Evolutionary conservation across 148 eudicot species (phyloP).

Genomic region (Selenicereus undatus): DNA sequence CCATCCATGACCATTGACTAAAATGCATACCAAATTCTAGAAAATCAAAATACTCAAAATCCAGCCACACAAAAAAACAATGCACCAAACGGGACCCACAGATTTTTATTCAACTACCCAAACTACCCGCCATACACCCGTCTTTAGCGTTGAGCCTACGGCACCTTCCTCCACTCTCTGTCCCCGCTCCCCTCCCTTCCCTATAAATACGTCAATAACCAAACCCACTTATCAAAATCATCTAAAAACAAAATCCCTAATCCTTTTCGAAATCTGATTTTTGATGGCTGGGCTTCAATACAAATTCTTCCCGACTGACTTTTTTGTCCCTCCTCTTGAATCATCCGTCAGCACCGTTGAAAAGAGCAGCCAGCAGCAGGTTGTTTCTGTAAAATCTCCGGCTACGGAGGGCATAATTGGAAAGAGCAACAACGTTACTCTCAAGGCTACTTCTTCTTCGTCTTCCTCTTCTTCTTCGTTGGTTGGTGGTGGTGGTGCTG

Average conservation of each 20-base stretch:
- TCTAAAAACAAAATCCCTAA: background rate
- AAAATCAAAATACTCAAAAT: background rate
- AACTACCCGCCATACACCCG: background rate
- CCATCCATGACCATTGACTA: background rate
- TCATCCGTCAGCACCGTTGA: background rate
- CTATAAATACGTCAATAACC: background rate
- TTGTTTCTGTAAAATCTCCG: background rate
- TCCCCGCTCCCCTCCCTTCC: background rate
- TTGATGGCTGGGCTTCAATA: slow-evolving; percentile 59
- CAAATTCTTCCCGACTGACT: slow-evolving; percentile 59
- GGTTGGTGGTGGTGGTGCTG: background rate
- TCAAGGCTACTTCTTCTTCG: background rate
- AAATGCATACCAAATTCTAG: background rate
- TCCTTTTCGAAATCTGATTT: background rate
- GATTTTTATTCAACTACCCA: background rate
- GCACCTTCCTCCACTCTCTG: background rate
- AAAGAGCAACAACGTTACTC: background rate
- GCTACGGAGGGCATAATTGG: background rate
- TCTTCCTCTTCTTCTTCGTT: background rate
- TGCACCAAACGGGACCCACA: background rate
- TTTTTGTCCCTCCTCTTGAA: slow-evolving; percentile 39
- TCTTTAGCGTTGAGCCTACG: background rate
- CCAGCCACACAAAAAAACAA: background rate
- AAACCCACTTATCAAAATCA: background rate
- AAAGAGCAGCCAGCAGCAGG: slow-evolving; percentile 3